Conservation (phyloP, 2,329 filamentous ascomycete species). For the Hyphodiscus sp. region DNA sequence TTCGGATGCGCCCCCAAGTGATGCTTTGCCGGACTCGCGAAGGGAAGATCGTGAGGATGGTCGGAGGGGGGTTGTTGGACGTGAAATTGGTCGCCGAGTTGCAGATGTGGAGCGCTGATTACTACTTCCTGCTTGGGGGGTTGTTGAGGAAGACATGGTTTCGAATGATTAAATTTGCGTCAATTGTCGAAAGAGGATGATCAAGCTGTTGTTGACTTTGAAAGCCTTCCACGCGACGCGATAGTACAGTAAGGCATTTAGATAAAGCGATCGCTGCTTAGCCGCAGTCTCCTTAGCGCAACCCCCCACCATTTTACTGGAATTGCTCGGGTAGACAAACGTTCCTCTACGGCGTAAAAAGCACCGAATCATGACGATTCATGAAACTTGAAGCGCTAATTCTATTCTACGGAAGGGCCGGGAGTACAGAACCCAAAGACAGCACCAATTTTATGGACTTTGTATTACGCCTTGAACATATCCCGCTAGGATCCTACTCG, state of each 20-base stretch:
- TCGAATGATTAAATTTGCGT: background rate
- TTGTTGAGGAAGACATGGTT: constrained; percentile 24
- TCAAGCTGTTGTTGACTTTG: background rate
- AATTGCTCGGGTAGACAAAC: background rate
- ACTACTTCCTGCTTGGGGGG: constrained; percentile 22
- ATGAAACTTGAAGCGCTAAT: background rate
- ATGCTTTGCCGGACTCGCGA: constrained; percentile 57
- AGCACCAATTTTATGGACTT: background rate
- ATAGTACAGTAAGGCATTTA: background rate
- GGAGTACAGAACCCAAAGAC: background rate
- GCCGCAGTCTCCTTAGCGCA: constrained; percentile 3
- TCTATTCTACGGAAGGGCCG: background rate
- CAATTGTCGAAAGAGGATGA: background rate
- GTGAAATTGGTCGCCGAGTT: constrained; percentile 32
- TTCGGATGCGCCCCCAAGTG: constrained; percentile 44
- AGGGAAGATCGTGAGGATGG: constrained; percentile 86
- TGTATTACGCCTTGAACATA: background rate
- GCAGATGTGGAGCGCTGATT: constrained; percentile 24
- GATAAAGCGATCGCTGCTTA: constrained; percentile 3
- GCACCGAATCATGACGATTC: background rate
- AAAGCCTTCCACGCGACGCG: background rate
- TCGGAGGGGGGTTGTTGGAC: constrained; percentile 84
- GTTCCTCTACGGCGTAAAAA: background rate
- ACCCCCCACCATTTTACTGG: background rate
- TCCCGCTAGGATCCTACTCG: background rate